Evolutionary conservation across 2,329 filamentous ascomycete species (phyloP).

Genomic region (Drechslerella stenobrocha): DNA sequence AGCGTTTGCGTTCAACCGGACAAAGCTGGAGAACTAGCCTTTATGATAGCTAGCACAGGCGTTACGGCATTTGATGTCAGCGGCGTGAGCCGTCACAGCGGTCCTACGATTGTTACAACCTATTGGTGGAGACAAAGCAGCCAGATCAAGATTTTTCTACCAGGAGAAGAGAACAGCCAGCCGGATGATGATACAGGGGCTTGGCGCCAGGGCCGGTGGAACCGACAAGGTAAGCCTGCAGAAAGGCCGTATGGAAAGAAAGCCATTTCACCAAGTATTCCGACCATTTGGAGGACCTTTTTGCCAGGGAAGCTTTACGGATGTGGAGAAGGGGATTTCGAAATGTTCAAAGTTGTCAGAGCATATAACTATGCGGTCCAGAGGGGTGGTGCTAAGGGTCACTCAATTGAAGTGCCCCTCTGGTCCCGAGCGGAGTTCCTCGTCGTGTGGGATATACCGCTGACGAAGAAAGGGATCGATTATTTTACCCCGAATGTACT

Average conservation of each 20-base stretch:
- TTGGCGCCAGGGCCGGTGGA: background rate
- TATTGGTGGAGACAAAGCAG: conserved; percentile 23
- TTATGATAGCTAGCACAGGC: conserved; percentile 16
- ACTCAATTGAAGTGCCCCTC: background rate
- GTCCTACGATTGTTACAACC: conserved; percentile 11
- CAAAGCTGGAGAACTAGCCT: conserved; percentile 26
- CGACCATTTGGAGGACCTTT: conserved; percentile 39
- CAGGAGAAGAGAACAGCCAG: conserved; percentile 3
- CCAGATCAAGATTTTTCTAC: conserved; percentile 19
- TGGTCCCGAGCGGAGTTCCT: conserved; percentile 37
- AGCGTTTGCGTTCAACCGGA: conserved; percentile 29
- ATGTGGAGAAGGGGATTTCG: conserved; percentile 15
- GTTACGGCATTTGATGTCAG: conserved; percentile 36
- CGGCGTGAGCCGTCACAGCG: conserved; percentile 7
- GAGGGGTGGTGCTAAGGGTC: background rate
- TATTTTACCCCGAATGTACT: conserved; percentile 8
- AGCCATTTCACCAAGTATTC: conserved; percentile 17
- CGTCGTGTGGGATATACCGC: conserved; percentile 34
- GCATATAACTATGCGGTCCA: conserved; percentile 23
- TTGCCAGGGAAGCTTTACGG: conserved; percentile 22
- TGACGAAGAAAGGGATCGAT: conserved; percentile 24
- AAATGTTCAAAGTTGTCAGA: conserved; percentile 42
- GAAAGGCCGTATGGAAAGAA: conserved; percentile 2
- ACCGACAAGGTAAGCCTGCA: background rate
- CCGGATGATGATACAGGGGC: background rate